Conservation (phyloP, 371 early-diverging fungal genomes). For the Conidiobolus incongruus region DNA sequence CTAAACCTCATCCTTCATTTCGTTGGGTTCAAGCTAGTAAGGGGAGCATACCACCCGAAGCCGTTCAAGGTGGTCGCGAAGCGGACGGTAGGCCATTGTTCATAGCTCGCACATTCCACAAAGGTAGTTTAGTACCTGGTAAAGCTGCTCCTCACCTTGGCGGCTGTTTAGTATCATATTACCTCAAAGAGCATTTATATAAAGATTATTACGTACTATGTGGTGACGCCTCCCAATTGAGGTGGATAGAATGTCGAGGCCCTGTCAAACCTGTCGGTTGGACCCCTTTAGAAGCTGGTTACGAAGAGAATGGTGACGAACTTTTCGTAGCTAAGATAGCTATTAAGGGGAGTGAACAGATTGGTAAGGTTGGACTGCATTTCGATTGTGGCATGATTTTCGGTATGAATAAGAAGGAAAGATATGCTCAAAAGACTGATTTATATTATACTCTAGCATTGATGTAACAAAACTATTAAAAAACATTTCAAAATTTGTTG, state of each 20-base stretch:
- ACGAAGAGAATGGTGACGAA: slow-evolving; percentile 15
- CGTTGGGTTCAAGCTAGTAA: slow-evolving; percentile 2
- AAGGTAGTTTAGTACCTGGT: slow-evolving; percentile 22
- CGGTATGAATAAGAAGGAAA: slow-evolving; percentile 8
- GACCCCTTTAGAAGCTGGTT: slow-evolving; percentile 16
- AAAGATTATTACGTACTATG: slow-evolving; percentile 21
- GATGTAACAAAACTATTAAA: no score
- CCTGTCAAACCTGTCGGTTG: slow-evolving; percentile 5
- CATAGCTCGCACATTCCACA: slow-evolving; percentile 1
- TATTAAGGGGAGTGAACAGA: slow-evolving; percentile 11
- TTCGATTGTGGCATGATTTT: slow-evolving; percentile 13
- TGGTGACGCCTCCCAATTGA: slow-evolving; percentile 16
- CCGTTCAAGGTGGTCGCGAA: slow-evolving; percentile 7
- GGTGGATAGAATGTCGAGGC: slow-evolving; percentile 16
- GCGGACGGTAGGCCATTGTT: slow-evolving; percentile 4
- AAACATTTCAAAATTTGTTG: no score
- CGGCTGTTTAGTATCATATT: slow-evolving; percentile 15
- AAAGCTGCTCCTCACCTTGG: slow-evolving; percentile 15
- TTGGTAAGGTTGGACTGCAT: slow-evolving; percentile 18
- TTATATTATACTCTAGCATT: no score
- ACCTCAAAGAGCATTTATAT: slow-evolving; percentile 10
- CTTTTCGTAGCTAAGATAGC: slow-evolving; percentile 18
- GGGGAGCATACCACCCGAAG: slow-evolving; percentile 5
- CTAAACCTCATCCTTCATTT: background rate
- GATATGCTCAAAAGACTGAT: no score